These are phyloP conservation scores for Cladosporium austrohemisphaericum DNA, from an alignment of 2,329 filamentous ascomycete species.

Conservation along the genomic window DNA sequence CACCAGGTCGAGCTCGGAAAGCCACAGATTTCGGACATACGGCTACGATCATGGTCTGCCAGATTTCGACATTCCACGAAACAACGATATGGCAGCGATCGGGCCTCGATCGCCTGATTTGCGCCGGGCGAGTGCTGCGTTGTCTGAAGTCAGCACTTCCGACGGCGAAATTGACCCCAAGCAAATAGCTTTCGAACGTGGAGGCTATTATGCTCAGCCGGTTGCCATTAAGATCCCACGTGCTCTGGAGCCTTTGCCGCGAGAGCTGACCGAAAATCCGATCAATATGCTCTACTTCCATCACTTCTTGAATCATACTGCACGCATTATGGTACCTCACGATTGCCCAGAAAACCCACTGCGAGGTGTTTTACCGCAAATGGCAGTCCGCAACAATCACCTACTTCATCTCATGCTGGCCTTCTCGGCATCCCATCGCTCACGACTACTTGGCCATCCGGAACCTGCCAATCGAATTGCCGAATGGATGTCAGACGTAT, in stretches of 20 bases:
- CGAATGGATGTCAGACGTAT: constrained; percentile 74
- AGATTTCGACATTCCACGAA: constrained; percentile 66
- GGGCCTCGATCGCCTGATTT: constrained; percentile 31
- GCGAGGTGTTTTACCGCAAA: constrained; percentile 58
- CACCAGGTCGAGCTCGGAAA: constrained; percentile 17
- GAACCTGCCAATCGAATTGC: constrained; percentile 77
- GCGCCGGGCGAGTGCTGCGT: constrained; percentile 29
- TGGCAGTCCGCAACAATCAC: constrained; percentile 66
- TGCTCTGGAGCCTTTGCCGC: constrained; percentile 54
- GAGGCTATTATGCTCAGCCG: constrained; percentile 67
- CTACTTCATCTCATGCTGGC: constrained; percentile 73
- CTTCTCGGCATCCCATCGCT: constrained; percentile 80
- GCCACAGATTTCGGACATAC: constrained; percentile 46
- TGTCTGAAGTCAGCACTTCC: constrained; percentile 27
- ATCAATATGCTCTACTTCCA: constrained; percentile 78
- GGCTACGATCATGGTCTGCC: constrained; percentile 68
- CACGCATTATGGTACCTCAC: constrained; percentile 60
- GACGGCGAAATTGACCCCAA: constrained; percentile 26
- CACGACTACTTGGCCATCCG: constrained; percentile 66
- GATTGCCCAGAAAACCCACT: constrained; percentile 61
- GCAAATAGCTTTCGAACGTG: constrained; percentile 53
- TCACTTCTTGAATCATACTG: constrained; percentile 76
- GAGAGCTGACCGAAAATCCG: constrained; percentile 62
- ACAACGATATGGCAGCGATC: constrained; percentile 67
- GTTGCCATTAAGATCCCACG: constrained; percentile 62